phyloP scores from a whole-genome alignment of 495 filamentous ascomycete species.

The Evernia prunastri region DNA sequence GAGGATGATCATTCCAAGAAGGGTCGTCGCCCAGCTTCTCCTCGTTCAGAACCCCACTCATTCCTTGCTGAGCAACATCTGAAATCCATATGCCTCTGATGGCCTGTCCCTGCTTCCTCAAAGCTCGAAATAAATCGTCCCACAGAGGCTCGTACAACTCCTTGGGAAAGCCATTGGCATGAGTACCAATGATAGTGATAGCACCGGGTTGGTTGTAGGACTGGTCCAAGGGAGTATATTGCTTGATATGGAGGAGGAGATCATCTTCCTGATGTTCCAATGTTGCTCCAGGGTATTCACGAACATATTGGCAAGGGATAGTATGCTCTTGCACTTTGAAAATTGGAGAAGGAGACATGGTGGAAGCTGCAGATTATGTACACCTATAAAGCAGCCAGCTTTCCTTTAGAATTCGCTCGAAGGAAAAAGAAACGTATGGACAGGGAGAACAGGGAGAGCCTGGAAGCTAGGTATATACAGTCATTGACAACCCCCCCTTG shows the following conservation, averaged over 20 bases:
- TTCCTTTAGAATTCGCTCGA: neutral
- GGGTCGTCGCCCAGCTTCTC: slow-evolving; percentile 69
- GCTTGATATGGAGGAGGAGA: slow-evolving; percentile 67
- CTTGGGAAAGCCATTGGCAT: slow-evolving; percentile 91
- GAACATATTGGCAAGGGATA: slow-evolving; percentile 60
- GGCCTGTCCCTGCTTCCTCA: slow-evolving; percentile 51
- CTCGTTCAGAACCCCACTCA: slow-evolving; percentile 71
- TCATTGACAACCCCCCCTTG: neutral
- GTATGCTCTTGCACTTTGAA: slow-evolving; percentile 57
- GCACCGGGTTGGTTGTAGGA: slow-evolving; percentile 58
- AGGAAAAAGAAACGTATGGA: neutral
- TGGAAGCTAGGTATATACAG: neutral
- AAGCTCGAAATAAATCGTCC: slow-evolving; percentile 59
- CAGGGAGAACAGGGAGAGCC: neutral
- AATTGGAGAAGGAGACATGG: slow-evolving; percentile 27
- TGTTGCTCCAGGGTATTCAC: slow-evolving; percentile 63
- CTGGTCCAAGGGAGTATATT: slow-evolving; percentile 71
- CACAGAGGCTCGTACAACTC: slow-evolving; percentile 87
- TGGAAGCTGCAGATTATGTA: neutral
- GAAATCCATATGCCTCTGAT: slow-evolving; percentile 83
- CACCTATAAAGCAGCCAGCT: neutral
- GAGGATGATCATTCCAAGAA: slow-evolving; percentile 77
- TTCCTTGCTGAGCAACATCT: slow-evolving; percentile 72
- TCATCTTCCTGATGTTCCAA: slow-evolving; percentile 54
- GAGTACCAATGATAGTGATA: slow-evolving; percentile 74